Percentiles rank a stretch among this genome's conserved stretches.
phyloP scores from a whole-genome alignment of 1,139 yeast genomes.

The Candida freyschussii region DNA sequence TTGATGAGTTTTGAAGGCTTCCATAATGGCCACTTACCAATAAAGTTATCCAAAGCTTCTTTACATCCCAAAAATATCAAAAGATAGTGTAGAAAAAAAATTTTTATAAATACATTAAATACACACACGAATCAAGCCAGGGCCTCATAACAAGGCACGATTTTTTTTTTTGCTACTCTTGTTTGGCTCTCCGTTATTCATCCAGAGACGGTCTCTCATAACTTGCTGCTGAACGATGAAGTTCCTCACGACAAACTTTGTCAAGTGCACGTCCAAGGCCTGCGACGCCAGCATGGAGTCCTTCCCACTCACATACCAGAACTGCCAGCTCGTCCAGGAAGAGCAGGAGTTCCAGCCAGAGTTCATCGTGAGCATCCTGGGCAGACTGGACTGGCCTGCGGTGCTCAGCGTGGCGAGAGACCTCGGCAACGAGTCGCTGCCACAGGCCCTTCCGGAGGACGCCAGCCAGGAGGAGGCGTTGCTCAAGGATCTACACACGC shows the following conservation, averaged over 20 bases:
- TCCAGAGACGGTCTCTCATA: not conserved
- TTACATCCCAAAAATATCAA: no score
- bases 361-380: constrained; percentile 71
- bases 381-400: constrained; percentile 87
- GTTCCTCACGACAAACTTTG: constrained; percentile 89
- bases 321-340: constrained; percentile 66
- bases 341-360: constrained; percentile 83
- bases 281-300: constrained; percentile 73
- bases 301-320: constrained; percentile 74
- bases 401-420: constrained; percentile 60
- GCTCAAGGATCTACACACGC: constrained; percentile 68
- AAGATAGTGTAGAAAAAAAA: no score
- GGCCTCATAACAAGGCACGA: not conserved
- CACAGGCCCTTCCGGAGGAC: constrained; percentile 59
- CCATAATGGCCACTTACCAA: not conserved
- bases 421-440: constrained; percentile 64
- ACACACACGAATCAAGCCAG: not conserved
- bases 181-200: no score
- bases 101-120: no score
- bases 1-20: not conserved
- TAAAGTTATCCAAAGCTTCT: not conserved
- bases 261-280: constrained; percentile 82
- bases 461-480: constrained; percentile 42
- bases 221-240: constrained; percentile 64
- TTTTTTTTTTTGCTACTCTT: not conserved